A percentile compares a stretch with the other conserved stretches of the same genome.
phyloP scores from a whole-genome alignment of 352 stramenopile genomes.

The Globisporangium splendens region DNA sequence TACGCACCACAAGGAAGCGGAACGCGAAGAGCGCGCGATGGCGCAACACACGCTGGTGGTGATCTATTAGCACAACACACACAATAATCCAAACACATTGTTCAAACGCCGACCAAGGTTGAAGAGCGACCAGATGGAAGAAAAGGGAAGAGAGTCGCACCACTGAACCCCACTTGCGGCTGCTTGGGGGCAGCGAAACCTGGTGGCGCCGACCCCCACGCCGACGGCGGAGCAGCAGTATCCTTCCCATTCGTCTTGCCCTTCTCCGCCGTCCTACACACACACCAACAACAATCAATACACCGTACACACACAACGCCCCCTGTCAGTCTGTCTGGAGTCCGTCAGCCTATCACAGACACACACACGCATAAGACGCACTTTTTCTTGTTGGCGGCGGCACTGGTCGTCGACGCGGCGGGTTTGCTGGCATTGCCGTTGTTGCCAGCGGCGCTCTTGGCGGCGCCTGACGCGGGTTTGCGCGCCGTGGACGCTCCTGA shows the following conservation, averaged over 20 bases:
- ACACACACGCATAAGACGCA: constrained; percentile 6
- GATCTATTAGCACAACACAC: constrained; percentile 23
- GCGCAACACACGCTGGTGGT: constrained; percentile 61
- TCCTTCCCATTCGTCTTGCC: constrained; percentile 16
- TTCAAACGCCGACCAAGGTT: too few species aligned
- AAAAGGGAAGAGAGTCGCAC: constrained; percentile 8
- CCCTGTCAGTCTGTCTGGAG: too few species aligned
- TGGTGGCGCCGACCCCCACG: not conserved
- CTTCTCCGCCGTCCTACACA: constrained; percentile 4
- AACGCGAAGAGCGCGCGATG: constrained; percentile 81
- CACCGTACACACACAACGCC: not conserved
- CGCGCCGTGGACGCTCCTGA: constrained; percentile 3
- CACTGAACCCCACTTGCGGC: constrained; percentile 10
- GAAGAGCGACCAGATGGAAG: not conserved
- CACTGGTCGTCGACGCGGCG: constrained; percentile 1
- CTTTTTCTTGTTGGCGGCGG: constrained; percentile 35
- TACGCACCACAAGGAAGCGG: constrained; percentile 60
- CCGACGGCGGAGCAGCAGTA: not conserved
- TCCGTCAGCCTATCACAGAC: too few species aligned
- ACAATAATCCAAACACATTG: not conserved
- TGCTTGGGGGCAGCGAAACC: constrained; percentile 8
- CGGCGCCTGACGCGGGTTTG: constrained; percentile 9
- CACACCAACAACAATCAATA: too few species aligned
- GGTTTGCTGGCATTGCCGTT: constrained; percentile 2
- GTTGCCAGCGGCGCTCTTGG: constrained; percentile 17